Conservation (phyloP, 345 rosid genomes). For the Melaleuca alternifolia region DNA sequence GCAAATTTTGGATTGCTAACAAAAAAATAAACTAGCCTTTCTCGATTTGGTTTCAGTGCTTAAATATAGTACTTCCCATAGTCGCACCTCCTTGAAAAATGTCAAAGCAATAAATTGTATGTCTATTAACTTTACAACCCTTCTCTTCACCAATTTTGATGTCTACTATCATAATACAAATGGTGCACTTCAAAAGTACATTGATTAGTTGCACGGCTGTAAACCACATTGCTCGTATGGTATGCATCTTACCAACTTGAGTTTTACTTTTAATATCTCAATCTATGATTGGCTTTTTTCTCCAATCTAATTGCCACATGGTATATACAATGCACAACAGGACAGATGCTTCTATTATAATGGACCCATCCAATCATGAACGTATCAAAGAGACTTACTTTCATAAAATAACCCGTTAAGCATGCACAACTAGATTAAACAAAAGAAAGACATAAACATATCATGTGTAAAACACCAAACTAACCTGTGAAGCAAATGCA, state of each 20-base stretch:
- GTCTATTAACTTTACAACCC: neutral
- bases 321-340: neutral
- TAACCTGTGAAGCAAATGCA: slow-evolving; percentile 91
- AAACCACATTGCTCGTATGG: neutral
- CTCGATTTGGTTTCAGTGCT: neutral
- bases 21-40: neutral
- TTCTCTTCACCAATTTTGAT: neutral
- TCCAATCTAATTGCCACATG: neutral
- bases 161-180: neutral
- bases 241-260: neutral
- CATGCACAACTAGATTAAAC: neutral
- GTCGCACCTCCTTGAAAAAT: neutral
- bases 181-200: neutral
- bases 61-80: neutral
- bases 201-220: neutral
- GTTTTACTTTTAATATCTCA: neutral
- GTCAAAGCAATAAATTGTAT: neutral
- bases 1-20: neutral
- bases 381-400: neutral
- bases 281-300: neutral
- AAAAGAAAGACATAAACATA: neutral
- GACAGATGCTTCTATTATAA: neutral
- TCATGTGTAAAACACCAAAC: neutral
- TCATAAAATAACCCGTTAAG: neutral
- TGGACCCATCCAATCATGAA: neutral